A percentile compares a stretch with the other conserved stretches of the same genome.
These are phyloP conservation scores for Anaeramoeba flamelloides DNA, from an alignment of 78 protist genomes.

Conservation along the genomic window DNA sequence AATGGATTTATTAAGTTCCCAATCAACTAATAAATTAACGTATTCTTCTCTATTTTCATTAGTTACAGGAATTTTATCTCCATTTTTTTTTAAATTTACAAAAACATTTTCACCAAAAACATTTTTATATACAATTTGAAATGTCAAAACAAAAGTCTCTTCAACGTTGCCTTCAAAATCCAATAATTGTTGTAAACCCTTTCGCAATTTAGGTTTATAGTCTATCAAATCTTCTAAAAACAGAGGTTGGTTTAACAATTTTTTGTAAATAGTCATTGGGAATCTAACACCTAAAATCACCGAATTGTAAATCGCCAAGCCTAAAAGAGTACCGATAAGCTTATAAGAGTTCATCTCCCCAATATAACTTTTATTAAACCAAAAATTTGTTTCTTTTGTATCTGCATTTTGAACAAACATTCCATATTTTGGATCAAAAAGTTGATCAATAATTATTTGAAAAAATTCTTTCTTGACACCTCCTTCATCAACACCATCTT, in stretches of 20 bases:
- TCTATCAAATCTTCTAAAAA: too few relatives aligned
- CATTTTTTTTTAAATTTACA: not conserved
- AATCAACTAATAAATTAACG: not conserved
- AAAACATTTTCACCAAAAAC: too few relatives aligned
- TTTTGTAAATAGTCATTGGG: too few relatives aligned
- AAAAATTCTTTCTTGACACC: constrained; percentile 25
- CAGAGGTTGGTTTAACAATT: too few relatives aligned
- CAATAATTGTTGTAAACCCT: too few relatives aligned
- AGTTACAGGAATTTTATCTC: not conserved
- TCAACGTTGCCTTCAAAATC: too few relatives aligned
- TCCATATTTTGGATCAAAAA: constrained; percentile 1
- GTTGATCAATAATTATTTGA: constrained; percentile 7
- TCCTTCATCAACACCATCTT: constrained; percentile 24
- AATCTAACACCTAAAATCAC: constrained; percentile 76
- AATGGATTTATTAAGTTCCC: not conserved
- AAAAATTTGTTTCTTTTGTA: constrained; percentile 20
- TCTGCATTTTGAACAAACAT: constrained; percentile 1
- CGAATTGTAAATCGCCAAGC: constrained; percentile 89
- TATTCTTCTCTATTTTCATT: not conserved
- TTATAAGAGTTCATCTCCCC: constrained; percentile 9
- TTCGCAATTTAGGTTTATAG: too few relatives aligned
- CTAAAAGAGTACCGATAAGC: constrained; percentile 48
- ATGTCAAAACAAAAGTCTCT: too few relatives aligned
- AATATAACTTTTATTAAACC: constrained; percentile 38
- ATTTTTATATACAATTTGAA: too few relatives aligned